Conservation (phyloP, 1,139 yeast genomes). For the Blastobotrys raffinosifermentans region DNA sequence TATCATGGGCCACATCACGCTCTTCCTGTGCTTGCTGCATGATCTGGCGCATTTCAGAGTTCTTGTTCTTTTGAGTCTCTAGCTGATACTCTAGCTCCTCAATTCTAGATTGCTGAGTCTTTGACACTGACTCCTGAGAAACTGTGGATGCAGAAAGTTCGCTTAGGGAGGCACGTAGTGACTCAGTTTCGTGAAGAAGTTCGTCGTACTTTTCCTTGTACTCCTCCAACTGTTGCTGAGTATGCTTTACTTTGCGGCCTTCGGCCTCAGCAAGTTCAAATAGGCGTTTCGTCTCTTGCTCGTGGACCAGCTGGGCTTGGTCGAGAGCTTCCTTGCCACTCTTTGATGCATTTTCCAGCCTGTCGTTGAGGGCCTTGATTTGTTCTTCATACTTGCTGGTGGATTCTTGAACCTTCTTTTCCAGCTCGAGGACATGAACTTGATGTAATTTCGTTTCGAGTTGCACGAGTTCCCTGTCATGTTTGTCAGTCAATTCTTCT, state of each 20-base stretch:
- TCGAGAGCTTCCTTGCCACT: slow-evolving; percentile 4
- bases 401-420: slow-evolving; percentile 13
- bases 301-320: slow-evolving; percentile 9
- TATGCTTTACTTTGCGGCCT: slow-evolving; percentile 14
- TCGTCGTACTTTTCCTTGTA: slow-evolving; percentile 25
- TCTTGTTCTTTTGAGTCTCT: slow-evolving; percentile 13
- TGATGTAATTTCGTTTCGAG: slow-evolving; percentile 15
- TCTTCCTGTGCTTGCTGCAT: slow-evolving; percentile 19
- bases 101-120: slow-evolving; percentile 18
- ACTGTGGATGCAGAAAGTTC: slow-evolving; percentile 16
- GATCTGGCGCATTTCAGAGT: slow-evolving; percentile 15
- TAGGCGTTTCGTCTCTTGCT: slow-evolving; percentile 16
- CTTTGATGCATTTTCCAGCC: slow-evolving; percentile 1
- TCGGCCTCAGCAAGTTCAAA: background rate
- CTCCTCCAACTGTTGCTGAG: slow-evolving; percentile 16
- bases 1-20: slow-evolving; percentile 26
- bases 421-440: slow-evolving; percentile 9
- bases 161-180: slow-evolving; percentile 13
- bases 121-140: slow-evolving; percentile 16
- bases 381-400: background rate
- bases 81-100: slow-evolving; percentile 20
- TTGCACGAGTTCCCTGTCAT: slow-evolving; percentile 15
- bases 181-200: slow-evolving; percentile 30
- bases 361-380: slow-evolving; percentile 11
- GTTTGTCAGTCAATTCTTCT: slow-evolving; percentile 17